Evolutionary conservation across 306 rosid genomes (phyloP).

Genomic region (Abrus precatorius): DNA sequence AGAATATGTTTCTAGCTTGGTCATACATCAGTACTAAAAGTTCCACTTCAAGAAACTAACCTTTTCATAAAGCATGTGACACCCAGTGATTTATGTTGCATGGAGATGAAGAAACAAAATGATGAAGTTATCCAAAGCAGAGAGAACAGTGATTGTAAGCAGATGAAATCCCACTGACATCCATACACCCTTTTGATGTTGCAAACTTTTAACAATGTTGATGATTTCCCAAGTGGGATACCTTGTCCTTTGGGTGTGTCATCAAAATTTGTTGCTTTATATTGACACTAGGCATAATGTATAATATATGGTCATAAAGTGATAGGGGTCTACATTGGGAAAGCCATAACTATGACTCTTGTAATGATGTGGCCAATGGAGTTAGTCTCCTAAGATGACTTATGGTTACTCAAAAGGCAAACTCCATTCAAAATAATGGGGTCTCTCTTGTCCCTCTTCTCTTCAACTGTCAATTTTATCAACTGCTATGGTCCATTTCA

Average conservation of each 20-base stretch:
- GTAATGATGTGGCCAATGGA: conserved; percentile 51
- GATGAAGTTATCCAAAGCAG: conserved; percentile 22
- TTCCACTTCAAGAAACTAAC: conserved; percentile 42
- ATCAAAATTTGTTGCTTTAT: conserved; percentile 35
- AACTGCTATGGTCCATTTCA: conserved; percentile 39
- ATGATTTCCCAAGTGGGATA: conserved; percentile 38
- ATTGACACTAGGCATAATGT: conserved; percentile 22
- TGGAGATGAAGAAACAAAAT: conserved; percentile 27
- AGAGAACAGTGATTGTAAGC: conserved; percentile 36
- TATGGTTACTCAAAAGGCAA: conserved; percentile 50
- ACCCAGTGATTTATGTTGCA: conserved; percentile 27
- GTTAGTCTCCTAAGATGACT: conserved; percentile 44
- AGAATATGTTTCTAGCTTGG: conserved; percentile 24
- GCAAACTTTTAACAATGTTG: conserved; percentile 31
- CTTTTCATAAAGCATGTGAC: conserved; percentile 45
- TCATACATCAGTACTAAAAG: conserved; percentile 5
- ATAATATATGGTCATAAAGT: conserved; percentile 31
- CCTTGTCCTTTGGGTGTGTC: conserved; percentile 31
- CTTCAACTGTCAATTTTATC: conserved; percentile 22
- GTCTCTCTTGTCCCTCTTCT: conserved; percentile 50
- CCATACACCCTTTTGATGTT: conserved; percentile 42
- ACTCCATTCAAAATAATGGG: conserved; percentile 51
- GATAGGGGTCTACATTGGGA: conserved; percentile 44
- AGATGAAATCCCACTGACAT: conserved; percentile 17
- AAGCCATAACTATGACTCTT: conserved; percentile 24